phyloP scores from a whole-genome alignment of 345 rosid species.

The Brassica rapa region DNA sequence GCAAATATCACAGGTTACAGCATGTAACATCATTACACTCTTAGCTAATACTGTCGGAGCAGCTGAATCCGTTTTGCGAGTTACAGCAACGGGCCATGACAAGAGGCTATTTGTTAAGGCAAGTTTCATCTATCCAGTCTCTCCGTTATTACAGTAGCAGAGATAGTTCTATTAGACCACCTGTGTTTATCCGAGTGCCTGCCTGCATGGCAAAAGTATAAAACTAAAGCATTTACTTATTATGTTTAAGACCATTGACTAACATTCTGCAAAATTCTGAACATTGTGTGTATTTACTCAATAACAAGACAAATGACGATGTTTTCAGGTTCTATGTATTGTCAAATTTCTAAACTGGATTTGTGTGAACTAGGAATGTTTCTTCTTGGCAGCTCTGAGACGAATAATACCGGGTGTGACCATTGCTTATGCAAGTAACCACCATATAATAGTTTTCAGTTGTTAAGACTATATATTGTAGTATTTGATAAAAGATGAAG shows the following conservation, averaged over 20 bases:
- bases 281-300: background rate
- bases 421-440: slow-evolving; percentile 81
- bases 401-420: slow-evolving; percentile 78
- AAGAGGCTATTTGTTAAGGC: slow-evolving; percentile 83
- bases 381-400: slow-evolving; percentile 63
- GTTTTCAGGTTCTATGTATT: background rate
- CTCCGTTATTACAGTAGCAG: background rate
- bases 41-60: slow-evolving; percentile 92
- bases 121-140: background rate
- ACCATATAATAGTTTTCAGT: background rate
- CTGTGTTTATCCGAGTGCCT: background rate
- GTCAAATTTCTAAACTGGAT: background rate
- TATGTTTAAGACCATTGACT: background rate
- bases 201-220: background rate
- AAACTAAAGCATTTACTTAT: background rate
- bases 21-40: slow-evolving; percentile 68
- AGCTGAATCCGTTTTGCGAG: slow-evolving; percentile 90
- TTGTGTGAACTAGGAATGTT: background rate
- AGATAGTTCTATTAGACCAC: background rate
- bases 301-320: background rate
- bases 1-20: slow-evolving; percentile 94
- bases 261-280: background rate
- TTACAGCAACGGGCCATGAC: slow-evolving; percentile 95
- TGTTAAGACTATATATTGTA: background rate
- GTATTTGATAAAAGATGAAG: slow-evolving; percentile 13